These are phyloP conservation scores for Trichoderma hamatum DNA, from an alignment of 2,329 filamentous ascomycete species.

Conservation along the genomic window DNA sequence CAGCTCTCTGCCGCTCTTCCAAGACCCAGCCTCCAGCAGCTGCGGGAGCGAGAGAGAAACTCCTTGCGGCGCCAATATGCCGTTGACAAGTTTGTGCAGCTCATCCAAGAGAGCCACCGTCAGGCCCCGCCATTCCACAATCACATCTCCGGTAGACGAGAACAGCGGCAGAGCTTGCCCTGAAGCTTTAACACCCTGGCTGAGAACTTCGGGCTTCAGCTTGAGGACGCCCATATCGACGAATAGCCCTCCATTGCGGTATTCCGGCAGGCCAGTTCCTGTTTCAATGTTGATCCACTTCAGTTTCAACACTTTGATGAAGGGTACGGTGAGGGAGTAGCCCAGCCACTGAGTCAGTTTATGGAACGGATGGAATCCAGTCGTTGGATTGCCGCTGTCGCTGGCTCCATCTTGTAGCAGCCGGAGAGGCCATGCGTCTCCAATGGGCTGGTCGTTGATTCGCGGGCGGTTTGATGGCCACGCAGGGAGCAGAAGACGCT, in stretches of 20 bases:
- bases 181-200: slow-evolving; percentile 49
- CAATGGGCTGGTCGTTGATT: slow-evolving; percentile 47
- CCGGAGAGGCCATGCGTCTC: slow-evolving; percentile 54
- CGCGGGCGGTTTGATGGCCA: slow-evolving; percentile 58
- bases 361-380: slow-evolving; percentile 56
- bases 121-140: slow-evolving; percentile 64
- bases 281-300: slow-evolving; percentile 57
- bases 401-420: slow-evolving; percentile 22
- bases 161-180: slow-evolving; percentile 53
- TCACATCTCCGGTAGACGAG: slow-evolving; percentile 57
- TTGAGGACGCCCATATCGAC: slow-evolving; percentile 60
- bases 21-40: slow-evolving; percentile 56
- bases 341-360: slow-evolving; percentile 73
- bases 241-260: slow-evolving; percentile 71
- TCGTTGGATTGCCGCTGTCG: neutral
- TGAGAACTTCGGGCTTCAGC: slow-evolving; percentile 49
- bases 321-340: slow-evolving; percentile 71
- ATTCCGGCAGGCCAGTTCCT: slow-evolving; percentile 70
- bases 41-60: slow-evolving; percentile 51
- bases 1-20: slow-evolving; percentile 74
- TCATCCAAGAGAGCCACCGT: slow-evolving; percentile 60
- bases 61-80: slow-evolving; percentile 40
- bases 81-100: slow-evolving; percentile 49
- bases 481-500: slow-evolving; percentile 49
- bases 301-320: slow-evolving; percentile 55